Conservation (phyloP, 257 asterid genomes). For the Penstemon davidsonii region DNA sequence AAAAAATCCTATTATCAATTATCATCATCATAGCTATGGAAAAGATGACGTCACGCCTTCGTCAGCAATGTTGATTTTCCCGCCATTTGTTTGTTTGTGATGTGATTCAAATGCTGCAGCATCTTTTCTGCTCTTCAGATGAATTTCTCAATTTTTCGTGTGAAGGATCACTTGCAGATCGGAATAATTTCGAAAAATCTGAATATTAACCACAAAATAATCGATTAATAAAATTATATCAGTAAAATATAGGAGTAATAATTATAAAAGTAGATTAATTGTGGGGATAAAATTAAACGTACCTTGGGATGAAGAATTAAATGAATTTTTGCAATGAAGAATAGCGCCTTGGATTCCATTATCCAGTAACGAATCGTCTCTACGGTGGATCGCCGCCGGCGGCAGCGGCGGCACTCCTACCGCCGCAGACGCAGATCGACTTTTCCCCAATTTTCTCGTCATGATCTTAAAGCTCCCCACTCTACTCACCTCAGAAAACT, state of each 20-base stretch:
- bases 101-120: too few relatives aligned
- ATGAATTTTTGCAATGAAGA: slow-evolving; percentile 79
- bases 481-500: slow-evolving; percentile 43
- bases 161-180: slow-evolving; percentile 12
- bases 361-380: slow-evolving; percentile 68
- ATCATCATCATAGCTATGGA: too few relatives aligned
- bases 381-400: slow-evolving; percentile 39
- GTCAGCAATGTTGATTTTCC: too few relatives aligned
- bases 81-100: too few relatives aligned
- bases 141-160: neutral
- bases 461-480: slow-evolving; percentile 48
- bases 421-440: slow-evolving; percentile 64
- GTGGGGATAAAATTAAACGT: neutral
- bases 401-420: slow-evolving; percentile 33
- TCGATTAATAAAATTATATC: too few relatives aligned
- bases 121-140: too few relatives aligned
- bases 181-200: slow-evolving; percentile 3
- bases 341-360: slow-evolving; percentile 83
- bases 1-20: too few relatives aligned
- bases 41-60: too few relatives aligned
- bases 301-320: slow-evolving; percentile 57
- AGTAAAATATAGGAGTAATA: neutral
- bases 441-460: slow-evolving; percentile 54
- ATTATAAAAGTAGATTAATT: neutral
- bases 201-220: neutral